phyloP scores from a whole-genome alignment of 495 filamentous ascomycete genomes.

The Xylaria flabelliformis region DNA sequence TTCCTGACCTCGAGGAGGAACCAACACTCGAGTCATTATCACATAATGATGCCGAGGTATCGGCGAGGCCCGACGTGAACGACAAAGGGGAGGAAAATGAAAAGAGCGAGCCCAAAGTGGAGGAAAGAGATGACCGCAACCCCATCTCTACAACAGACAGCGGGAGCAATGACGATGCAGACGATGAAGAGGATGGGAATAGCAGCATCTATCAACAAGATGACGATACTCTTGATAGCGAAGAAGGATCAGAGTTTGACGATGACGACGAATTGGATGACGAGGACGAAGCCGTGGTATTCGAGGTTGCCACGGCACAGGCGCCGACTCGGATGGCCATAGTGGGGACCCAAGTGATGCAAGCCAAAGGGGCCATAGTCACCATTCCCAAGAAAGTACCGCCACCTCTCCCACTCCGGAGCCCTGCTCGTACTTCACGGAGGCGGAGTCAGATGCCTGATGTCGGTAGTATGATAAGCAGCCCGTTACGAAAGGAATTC shows the following conservation, averaged over 20 bases:
- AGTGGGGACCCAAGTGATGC: constrained; percentile 53
- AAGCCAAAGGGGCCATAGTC: constrained; percentile 66
- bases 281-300: constrained; percentile 59
- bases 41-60: constrained; percentile 15
- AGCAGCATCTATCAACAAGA: constrained; percentile 42
- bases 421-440: constrained; percentile 57
- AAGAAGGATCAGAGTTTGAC: constrained; percentile 50
- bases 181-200: constrained; percentile 43
- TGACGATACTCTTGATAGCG: constrained; percentile 53
- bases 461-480: constrained; percentile 34
- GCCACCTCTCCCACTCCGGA: constrained; percentile 68
- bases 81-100: constrained; percentile 36
- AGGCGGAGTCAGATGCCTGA: constrained; percentile 46
- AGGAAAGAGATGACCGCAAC: constrained; percentile 38
- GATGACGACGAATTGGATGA: constrained; percentile 55
- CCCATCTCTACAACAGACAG: constrained; percentile 25
- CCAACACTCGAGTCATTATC: not conserved
- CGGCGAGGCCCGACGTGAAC: constrained; percentile 32
- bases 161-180: constrained; percentile 11
- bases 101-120: constrained; percentile 43
- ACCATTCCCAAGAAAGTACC: constrained; percentile 74
- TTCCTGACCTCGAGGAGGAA: constrained; percentile 35
- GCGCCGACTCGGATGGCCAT: constrained; percentile 58
- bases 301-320: constrained; percentile 54
- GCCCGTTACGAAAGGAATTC: constrained; percentile 40